phyloP scores from a whole-genome alignment of 2,329 filamentous ascomycete genomes.

The Arthrobotrys entomopaga region DNA sequence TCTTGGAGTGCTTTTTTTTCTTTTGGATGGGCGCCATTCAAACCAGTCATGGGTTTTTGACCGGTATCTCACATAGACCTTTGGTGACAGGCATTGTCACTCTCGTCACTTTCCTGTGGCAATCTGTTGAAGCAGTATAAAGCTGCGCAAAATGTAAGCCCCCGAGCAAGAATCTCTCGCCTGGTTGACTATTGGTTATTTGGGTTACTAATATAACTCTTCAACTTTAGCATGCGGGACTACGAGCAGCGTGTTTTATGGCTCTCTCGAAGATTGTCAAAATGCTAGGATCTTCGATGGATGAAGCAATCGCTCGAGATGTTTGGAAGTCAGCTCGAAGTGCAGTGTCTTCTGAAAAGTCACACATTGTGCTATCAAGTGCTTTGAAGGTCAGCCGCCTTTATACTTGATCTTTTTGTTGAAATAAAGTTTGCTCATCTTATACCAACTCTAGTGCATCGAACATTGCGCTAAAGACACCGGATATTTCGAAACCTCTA shows the following conservation, averaged over 20 bases:
- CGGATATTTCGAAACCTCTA: slow-evolving; percentile 83
- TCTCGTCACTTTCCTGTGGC: slow-evolving; percentile 76
- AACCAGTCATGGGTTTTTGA: slow-evolving; percentile 42
- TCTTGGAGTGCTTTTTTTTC: neutral
- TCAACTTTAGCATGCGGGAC: slow-evolving; percentile 72
- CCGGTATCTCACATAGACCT: slow-evolving; percentile 54
- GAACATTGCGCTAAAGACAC: slow-evolving; percentile 78
- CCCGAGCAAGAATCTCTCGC: neutral
- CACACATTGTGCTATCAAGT: slow-evolving; percentile 76
- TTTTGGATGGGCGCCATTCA: slow-evolving; percentile 34
- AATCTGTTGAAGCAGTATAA: slow-evolving; percentile 83
- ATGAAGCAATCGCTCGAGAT: slow-evolving; percentile 86
- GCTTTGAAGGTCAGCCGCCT: slow-evolving; percentile 56
- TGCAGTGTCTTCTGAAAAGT: slow-evolving; percentile 81
- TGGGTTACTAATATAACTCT: slow-evolving; percentile 10
- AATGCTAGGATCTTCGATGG: slow-evolving; percentile 79
- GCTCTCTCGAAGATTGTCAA: slow-evolving; percentile 79
- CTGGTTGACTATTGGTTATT: neutral
- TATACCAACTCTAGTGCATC: slow-evolving; percentile 71
- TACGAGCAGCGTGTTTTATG: slow-evolving; percentile 80
- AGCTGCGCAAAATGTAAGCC: slow-evolving; percentile 70
- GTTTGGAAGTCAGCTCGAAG: slow-evolving; percentile 91
- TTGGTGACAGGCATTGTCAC: slow-evolving; percentile 64
- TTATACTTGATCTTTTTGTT: neutral
- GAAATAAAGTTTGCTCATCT: neutral